Base-by-base conservation (phyloP, 1,284 basidiomycete genomes). In the Leccinum holopus region DNA sequence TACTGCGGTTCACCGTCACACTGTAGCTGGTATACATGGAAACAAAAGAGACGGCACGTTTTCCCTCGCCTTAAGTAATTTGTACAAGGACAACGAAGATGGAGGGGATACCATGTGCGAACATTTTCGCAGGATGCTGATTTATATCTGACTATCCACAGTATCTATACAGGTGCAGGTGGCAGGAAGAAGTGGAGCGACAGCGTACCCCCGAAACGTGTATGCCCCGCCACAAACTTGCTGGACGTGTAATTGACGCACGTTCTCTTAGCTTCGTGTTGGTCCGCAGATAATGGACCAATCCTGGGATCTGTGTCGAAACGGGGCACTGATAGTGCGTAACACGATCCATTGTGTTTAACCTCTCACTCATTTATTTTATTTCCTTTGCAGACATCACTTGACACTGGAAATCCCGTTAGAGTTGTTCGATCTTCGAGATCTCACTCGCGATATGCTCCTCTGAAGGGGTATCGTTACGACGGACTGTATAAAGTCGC, bases 61-160 rank as follows among this genome's bases (percentile, higher is more conserved):
- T 33, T 75, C 71, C 8, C 33, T 76, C n/a, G 61, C n/a, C 5
- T 6, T 73, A 41, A 72, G 72, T 1, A 7, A 25, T 25, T 8
- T 10, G 3, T 76, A 73, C 56, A 5, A 56, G 39, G 74, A 75
- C 41, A 53, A 73, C 30, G 60, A 70, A 51, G 71, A 73, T 37
- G 62, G 61, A 1, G 71, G 73, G 1, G 68, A 76, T n/a, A 53
- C 67, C 2, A 62, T 76, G 74, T 76, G 60, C 47, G 67, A 5
- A 44, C 35, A 10, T 37, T 58, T 41, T 30, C 9, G 25, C 14
- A 4, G 4, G 28, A 52, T n/a, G 5, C 16, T 12, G 8, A 44
- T 33, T 0, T 1, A 10, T 14, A 6, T 47, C 61, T 68, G 47
- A 71, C 59, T 21, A 25, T 52, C 47, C 8, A 18, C 32, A 72